A percentile compares a stretch with the other conserved stretches of the same genome.
phyloP scores from a whole-genome alignment of 345 rosid genomes.

The Eucalyptus albens region DNA sequence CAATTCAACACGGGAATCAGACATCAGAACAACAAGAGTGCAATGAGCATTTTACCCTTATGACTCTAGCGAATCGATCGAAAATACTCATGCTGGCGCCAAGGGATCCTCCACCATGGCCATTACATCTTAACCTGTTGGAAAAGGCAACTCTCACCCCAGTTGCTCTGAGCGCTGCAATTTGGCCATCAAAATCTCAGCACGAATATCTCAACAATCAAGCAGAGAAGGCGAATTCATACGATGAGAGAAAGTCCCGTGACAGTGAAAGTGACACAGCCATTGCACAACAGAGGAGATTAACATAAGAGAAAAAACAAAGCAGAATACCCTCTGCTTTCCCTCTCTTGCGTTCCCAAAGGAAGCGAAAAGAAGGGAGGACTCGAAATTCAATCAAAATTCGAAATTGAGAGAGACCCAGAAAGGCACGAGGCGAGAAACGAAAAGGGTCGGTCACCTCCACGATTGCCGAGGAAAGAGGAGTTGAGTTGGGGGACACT shows the following conservation, averaged over 20 bases:
- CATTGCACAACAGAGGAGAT: neutral
- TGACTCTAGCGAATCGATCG: slow-evolving; percentile 59
- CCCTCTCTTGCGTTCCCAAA: neutral
- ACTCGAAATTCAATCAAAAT: neutral
- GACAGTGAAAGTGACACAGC: neutral
- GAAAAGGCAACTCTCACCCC: slow-evolving; percentile 21
- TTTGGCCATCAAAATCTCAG: neutral
- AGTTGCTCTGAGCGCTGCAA: slow-evolving; percentile 6
- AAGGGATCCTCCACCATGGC: slow-evolving; percentile 33
- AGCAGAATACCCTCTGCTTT: neutral
- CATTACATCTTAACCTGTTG: slow-evolving; percentile 23
- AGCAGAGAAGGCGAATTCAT: neutral
- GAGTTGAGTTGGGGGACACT: slow-evolving; percentile 9
- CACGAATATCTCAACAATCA: neutral
- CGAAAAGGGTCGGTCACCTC: neutral
- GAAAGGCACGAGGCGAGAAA: neutral
- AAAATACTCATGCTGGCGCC: slow-evolving; percentile 57
- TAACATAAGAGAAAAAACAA: neutral
- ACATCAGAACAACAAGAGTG: neutral
- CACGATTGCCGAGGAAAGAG: slow-evolving; percentile 16
- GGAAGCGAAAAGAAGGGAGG: neutral
- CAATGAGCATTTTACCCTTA: slow-evolving; percentile 29
- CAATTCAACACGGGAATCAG: neutral
- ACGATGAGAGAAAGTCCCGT: neutral
- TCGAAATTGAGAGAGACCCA: neutral